These are phyloP conservation scores for Trypanosoma rangeli DNA, from an alignment of 208 protist species.

Conservation along the genomic window DNA sequence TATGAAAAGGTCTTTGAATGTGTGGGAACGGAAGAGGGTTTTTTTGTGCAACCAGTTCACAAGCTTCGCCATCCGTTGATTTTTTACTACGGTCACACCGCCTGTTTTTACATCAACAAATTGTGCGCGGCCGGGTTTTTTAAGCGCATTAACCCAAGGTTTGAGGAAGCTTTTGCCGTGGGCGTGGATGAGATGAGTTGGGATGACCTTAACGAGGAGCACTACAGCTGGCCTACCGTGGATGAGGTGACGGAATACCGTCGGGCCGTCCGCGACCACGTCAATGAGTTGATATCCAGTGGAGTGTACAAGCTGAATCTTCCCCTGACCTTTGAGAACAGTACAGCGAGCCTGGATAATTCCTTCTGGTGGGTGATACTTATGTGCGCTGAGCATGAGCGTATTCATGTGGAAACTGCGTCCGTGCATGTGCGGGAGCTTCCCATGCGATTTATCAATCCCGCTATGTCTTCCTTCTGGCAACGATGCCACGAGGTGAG, in stretches of 20 bases:
- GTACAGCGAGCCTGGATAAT: constrained; percentile 73
- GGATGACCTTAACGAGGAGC: constrained; percentile 92
- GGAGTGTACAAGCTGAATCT: constrained; percentile 68
- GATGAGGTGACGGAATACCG: constrained; percentile 90
- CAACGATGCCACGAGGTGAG: constrained; percentile 62
- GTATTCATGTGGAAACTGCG: constrained; percentile 97
- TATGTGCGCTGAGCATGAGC: constrained; percentile 96
- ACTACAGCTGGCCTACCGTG: constrained; percentile 90
- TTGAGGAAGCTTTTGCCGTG: constrained; percentile 94
- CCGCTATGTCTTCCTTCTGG: constrained; percentile 65
- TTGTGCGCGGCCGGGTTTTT: constrained; percentile 84
- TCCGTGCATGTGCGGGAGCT: constrained; percentile 96
- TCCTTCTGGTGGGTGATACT: constrained; percentile 92
- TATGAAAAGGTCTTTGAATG: constrained; percentile 88
- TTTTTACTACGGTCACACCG: constrained; percentile 97
- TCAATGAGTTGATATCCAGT: constrained; percentile 78
- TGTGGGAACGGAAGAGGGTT: constrained; percentile 75
- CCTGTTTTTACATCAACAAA: constrained; percentile 97
- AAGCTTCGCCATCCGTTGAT: constrained; percentile 95
- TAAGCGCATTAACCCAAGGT: constrained; percentile 74
- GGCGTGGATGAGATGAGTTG: constrained; percentile 98
- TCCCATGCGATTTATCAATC: constrained; percentile 76
- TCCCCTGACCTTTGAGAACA: constrained; percentile 80
- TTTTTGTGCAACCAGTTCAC: constrained; percentile 84
- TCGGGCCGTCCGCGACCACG: constrained; percentile 65